Percentiles rank a stretch among this genome's conserved stretches.
phyloP scores from a whole-genome alignment of 2,329 filamentous ascomycete species.

The Colletotrichum agaves region DNA sequence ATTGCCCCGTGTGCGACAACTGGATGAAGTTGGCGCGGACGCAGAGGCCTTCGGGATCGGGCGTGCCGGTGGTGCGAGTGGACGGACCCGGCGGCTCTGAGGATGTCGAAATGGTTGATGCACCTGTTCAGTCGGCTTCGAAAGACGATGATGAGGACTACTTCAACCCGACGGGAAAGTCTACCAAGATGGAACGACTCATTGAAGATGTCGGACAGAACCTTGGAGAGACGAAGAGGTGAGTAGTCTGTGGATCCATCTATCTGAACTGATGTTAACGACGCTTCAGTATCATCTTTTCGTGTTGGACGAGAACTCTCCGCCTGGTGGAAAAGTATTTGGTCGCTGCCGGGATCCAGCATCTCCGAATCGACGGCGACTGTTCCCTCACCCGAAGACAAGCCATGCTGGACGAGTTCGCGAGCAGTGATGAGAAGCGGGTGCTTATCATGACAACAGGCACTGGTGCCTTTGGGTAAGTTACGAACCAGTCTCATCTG shows the following conservation, averaged over 20 bases:
- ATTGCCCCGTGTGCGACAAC: constrained; percentile 42
- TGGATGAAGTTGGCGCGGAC: constrained; percentile 19
- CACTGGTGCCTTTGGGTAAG: constrained; percentile 61
- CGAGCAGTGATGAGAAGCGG: constrained; percentile 37
- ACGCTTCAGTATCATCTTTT: constrained; percentile 55
- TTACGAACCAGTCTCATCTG: background rate
- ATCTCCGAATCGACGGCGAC: constrained; percentile 57
- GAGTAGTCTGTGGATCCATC: background rate
- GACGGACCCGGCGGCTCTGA: background rate
- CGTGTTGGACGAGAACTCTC: constrained; percentile 57
- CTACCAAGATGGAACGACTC: constrained; percentile 48
- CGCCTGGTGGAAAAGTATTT: constrained; percentile 50
- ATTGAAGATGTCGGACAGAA: constrained; percentile 45
- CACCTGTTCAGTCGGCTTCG: background rate
- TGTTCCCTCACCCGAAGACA: constrained; percentile 50
- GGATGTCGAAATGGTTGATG: constrained; percentile 15
- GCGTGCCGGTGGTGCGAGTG: background rate
- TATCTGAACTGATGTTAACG: background rate
- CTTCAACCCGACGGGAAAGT: constrained; percentile 43
- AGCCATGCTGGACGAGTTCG: constrained; percentile 52
- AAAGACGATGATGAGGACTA: constrained; percentile 40
- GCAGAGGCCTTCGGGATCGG: background rate
- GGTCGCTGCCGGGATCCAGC: constrained; percentile 41
- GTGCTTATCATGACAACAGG: constrained; percentile 65
- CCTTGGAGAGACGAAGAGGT: constrained; percentile 43